Conservation (phyloP, 495 filamentous ascomycete genomes). For the Xylaria castorea region DNA sequence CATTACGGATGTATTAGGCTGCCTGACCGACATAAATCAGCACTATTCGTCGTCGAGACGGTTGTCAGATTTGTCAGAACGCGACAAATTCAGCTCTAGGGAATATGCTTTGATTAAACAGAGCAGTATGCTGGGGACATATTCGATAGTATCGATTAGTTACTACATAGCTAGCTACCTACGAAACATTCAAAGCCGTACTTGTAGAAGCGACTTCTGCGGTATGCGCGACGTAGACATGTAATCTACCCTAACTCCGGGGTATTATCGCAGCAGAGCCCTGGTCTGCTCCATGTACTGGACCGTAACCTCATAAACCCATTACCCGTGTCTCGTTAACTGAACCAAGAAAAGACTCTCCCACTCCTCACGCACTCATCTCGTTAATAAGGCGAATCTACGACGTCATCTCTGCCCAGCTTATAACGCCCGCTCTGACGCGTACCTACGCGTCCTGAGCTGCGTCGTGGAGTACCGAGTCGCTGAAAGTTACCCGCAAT, state of each 20-base stretch:
- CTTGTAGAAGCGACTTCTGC: background rate
- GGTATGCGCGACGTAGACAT: background rate
- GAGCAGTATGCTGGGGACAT: background rate
- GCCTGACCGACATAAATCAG: background rate
- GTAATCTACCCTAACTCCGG: conserved; percentile 24
- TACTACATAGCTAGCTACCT: conserved; percentile 20
- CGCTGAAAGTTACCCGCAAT: conserved; percentile 67
- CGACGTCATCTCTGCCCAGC: conserved; percentile 77
- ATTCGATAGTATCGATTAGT: background rate
- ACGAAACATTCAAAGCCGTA: conserved; percentile 17
- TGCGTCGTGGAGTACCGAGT: conserved; percentile 55
- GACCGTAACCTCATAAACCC: conserved; percentile 20
- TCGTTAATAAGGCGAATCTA: conserved; percentile 78
- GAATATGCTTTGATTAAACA: background rate
- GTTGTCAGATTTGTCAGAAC: background rate
- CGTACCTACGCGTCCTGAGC: conserved; percentile 54
- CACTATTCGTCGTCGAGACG: background rate
- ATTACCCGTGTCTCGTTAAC: conserved; percentile 15
- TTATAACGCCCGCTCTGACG: conserved; percentile 59
- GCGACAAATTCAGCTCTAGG: background rate
- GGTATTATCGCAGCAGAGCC: conserved; percentile 24
- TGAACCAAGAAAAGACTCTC: background rate
- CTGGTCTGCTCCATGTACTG: conserved; percentile 3
- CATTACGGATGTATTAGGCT: background rate
- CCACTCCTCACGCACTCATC: background rate